Conservation (phyloP, 2,329 filamentous ascomycete species). For the Epichloe aotearoae region DNA sequence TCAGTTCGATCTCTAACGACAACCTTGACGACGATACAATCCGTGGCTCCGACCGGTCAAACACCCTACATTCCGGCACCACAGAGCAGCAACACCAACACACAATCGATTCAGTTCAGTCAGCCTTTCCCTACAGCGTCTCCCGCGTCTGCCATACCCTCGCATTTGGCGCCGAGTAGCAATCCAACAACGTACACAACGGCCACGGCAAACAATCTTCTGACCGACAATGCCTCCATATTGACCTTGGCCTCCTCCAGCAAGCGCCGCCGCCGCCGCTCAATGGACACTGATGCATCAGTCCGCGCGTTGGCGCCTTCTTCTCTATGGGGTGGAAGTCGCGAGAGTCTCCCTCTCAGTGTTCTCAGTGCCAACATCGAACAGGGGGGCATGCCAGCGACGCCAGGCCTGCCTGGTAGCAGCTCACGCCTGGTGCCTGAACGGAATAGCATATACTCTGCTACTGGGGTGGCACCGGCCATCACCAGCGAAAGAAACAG, state of each 20-base stretch:
- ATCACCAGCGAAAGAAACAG: slow-evolving; percentile 68
- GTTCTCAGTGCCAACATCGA: slow-evolving; percentile 62
- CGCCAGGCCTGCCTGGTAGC: slow-evolving; percentile 41
- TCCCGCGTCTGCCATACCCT: slow-evolving; percentile 60
- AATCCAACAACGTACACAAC: slow-evolving; percentile 60
- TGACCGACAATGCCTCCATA: slow-evolving; percentile 78
- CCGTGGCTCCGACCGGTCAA: slow-evolving; percentile 46
- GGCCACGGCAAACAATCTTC: slow-evolving; percentile 69
- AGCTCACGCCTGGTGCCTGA: slow-evolving; percentile 36
- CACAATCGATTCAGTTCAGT: slow-evolving; percentile 46
- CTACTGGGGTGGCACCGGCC: slow-evolving; percentile 52
- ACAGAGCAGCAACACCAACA: slow-evolving; percentile 19
- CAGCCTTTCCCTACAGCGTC: slow-evolving; percentile 51
- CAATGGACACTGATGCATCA: slow-evolving; percentile 75
- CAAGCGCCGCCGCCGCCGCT: slow-evolving; percentile 62
- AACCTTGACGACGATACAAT: slow-evolving; percentile 76
- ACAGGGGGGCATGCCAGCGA: slow-evolving; percentile 26
- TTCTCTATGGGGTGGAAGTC: slow-evolving; percentile 68
- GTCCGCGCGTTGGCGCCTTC: slow-evolving; percentile 74
- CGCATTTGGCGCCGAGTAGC: slow-evolving; percentile 46
- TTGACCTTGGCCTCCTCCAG: slow-evolving; percentile 73
- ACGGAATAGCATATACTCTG: slow-evolving; percentile 71
- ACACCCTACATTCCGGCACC: slow-evolving; percentile 14
- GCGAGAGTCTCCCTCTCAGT: slow-evolving; percentile 66
- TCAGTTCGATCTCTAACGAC: slow-evolving; percentile 72